Evolutionary conservation across 176 grass and related monocot species (phyloP).

Genomic region (Canna indica): DNA sequence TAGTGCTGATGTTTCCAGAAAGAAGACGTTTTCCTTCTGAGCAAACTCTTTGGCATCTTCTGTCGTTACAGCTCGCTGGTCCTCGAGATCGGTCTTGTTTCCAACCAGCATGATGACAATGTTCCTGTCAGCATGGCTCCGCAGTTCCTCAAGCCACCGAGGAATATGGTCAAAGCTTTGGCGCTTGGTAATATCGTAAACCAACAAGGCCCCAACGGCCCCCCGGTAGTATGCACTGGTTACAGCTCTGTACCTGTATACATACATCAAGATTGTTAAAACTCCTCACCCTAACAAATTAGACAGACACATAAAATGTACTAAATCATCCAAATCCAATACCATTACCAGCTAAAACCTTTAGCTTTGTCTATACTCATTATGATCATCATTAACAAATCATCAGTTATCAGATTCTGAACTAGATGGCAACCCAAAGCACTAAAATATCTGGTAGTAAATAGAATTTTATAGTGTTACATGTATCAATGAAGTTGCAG

Average conservation of each 20-base stretch:
- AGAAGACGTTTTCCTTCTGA: conserved; percentile 67
- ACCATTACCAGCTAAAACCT: too few relatives aligned
- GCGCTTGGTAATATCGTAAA: conserved; percentile 71
- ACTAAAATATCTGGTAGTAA: too few relatives aligned
- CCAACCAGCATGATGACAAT: conserved; percentile 82
- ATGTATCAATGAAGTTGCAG: too few relatives aligned
- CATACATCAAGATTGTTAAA: neutral
- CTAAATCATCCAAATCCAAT: too few relatives aligned
- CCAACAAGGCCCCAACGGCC: conserved; percentile 49
- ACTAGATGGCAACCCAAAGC: too few relatives aligned
- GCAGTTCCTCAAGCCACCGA: conserved; percentile 61
- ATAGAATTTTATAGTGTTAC: too few relatives aligned
- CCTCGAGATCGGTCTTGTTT: conserved; percentile 62
- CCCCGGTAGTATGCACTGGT: conserved; percentile 72
- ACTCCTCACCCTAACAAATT: neutral
- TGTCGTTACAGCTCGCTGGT: conserved; percentile 39
- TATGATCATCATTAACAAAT: too few relatives aligned
- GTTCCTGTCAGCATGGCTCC: conserved; percentile 62
- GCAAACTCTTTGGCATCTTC: conserved; percentile 68
- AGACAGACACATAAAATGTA: too few relatives aligned
- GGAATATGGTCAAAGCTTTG: conserved; percentile 82
- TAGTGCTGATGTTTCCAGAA: conserved; percentile 64
- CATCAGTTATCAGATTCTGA: too few relatives aligned
- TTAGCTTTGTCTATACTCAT: too few relatives aligned
- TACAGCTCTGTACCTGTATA: conserved; percentile 55